Evolutionary conservation across 805 yeast species (phyloP).

Genomic region (Lachancea nothofagi): DNA sequence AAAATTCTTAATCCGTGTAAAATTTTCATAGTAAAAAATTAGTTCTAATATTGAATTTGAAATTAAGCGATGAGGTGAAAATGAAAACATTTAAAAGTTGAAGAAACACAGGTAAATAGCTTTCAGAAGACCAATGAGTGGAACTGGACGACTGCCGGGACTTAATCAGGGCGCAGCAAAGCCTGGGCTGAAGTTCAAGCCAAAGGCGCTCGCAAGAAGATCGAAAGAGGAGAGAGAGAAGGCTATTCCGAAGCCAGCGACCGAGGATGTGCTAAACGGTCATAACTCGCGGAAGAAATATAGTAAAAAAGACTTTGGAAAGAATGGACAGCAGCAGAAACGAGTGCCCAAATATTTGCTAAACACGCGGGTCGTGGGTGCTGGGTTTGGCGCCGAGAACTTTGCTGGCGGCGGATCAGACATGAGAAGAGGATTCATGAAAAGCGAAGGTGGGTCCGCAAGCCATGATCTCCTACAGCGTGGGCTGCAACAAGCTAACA

Average conservation of each 20-base stretch:
- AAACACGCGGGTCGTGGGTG: slow-evolving; percentile 56
- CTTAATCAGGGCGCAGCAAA: slow-evolving; percentile 27
- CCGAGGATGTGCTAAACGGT: slow-evolving; percentile 18
- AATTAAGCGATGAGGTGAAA: slow-evolving; percentile 6
- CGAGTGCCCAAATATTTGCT: slow-evolving; percentile 29
- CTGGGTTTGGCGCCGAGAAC: slow-evolving; percentile 65
- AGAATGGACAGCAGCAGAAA: slow-evolving; percentile 19
- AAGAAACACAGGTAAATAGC: no score
- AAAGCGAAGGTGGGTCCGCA: slow-evolving; percentile 15
- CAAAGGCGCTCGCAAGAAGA: slow-evolving; percentile 81
- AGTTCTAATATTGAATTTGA: neutral
- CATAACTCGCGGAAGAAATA: slow-evolving; percentile 16
- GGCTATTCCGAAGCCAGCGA: slow-evolving; percentile 53
- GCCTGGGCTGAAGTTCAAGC: slow-evolving; percentile 69
- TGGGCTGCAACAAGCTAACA: slow-evolving; percentile 16
- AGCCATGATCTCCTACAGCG: slow-evolving; percentile 21
- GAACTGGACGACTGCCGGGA: slow-evolving; percentile 33
- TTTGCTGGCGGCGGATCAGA: slow-evolving; percentile 27
- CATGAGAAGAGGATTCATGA: slow-evolving; percentile 24
- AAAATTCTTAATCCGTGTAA: no score
- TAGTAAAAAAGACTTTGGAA: slow-evolving; percentile 15
- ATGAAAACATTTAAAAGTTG: neutral
- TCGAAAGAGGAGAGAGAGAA: slow-evolving; percentile 79
- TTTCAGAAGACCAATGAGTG: slow-evolving; percentile 11
- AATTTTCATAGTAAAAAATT: slow-evolving; percentile 1